A percentile compares a stretch with the other conserved stretches of the same genome.
Evolutionary conservation across 2,329 filamentous ascomycete species (phyloP).

Genomic region (Diaporthe capsici): DNA sequence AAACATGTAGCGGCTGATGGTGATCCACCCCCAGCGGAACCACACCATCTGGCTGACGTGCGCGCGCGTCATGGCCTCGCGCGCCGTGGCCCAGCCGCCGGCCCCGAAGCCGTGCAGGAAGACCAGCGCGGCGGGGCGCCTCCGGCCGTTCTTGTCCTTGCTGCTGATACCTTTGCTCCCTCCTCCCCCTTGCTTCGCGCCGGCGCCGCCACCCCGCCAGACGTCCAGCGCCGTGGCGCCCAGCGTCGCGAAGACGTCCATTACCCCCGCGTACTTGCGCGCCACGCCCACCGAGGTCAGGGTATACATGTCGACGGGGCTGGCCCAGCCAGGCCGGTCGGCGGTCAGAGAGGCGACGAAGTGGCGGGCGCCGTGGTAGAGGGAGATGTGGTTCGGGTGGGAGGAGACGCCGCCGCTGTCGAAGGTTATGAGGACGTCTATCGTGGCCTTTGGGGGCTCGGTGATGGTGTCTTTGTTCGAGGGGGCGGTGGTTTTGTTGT

Average conservation of each 20-base stretch:
- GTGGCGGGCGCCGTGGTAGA: slow-evolving; percentile 83
- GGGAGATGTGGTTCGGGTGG: slow-evolving; percentile 93
- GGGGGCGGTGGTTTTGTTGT: slow-evolving; percentile 46
- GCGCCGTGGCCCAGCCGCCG: slow-evolving; percentile 70
- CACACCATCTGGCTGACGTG: slow-evolving; percentile 98
- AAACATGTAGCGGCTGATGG: slow-evolving; percentile 92
- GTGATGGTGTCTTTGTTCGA: slow-evolving; percentile 43
- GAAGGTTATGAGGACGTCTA: slow-evolving; percentile 92
- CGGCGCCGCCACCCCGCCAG: slow-evolving; percentile 45
- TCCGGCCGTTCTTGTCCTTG: slow-evolving; percentile 43
- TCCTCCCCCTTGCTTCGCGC: slow-evolving; percentile 44
- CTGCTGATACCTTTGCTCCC: no score
- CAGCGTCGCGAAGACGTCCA: slow-evolving; percentile 83
- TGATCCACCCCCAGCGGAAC: slow-evolving; percentile 98
- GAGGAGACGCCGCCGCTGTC: slow-evolving; percentile 85
- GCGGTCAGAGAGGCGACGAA: slow-evolving; percentile 79
- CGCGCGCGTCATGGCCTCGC: slow-evolving; percentile 88
- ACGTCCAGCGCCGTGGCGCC: slow-evolving; percentile 61
- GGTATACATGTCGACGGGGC: slow-evolving; percentile 88
- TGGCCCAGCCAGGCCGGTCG: slow-evolving; percentile 73
- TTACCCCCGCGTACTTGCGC: slow-evolving; percentile 85
- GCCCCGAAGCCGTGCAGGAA: slow-evolving; percentile 79
- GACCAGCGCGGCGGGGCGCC: slow-evolving; percentile 73
- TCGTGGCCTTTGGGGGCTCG: slow-evolving; percentile 63
- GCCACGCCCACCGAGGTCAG: slow-evolving; percentile 79